Evolutionary conservation across 306 rosid species (phyloP).

Genomic region (Pyrus bretschneideri): DNA sequence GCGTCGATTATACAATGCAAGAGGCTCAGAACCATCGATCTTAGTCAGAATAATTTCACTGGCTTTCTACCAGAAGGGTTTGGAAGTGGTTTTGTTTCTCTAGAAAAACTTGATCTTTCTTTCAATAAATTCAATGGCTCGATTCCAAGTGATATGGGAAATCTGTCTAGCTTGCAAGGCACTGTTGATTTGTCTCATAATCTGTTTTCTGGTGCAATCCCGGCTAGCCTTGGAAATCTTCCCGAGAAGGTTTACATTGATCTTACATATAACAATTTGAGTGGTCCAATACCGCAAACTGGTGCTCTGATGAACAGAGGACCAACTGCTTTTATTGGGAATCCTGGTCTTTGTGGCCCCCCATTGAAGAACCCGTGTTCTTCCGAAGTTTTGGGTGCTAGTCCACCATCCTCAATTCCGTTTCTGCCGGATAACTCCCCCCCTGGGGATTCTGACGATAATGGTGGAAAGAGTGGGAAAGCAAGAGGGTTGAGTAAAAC

Average conservation of each 20-base stretch:
- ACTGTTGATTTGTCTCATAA: slow-evolving; percentile 94
- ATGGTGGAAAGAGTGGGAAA: slow-evolving; percentile 31
- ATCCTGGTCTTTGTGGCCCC: slow-evolving; percentile 86
- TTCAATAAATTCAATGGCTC: slow-evolving; percentile 67
- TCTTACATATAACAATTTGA: slow-evolving; percentile 71
- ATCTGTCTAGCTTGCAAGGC: slow-evolving; percentile 75
- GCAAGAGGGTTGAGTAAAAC: slow-evolving; percentile 62
- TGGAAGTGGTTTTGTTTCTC: slow-evolving; percentile 49
- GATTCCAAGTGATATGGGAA: slow-evolving; percentile 76
- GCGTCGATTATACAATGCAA: slow-evolving; percentile 52
- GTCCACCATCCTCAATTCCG: slow-evolving; percentile 66
- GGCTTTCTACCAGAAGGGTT: slow-evolving; percentile 61
- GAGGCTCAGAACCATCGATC: slow-evolving; percentile 63
- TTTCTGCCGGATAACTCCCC: slow-evolving; percentile 53
- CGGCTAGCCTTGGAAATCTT: slow-evolving; percentile 79
- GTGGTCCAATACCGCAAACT: slow-evolving; percentile 86
- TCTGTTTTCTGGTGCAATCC: slow-evolving; percentile 70
- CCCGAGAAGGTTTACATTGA: slow-evolving; percentile 99
- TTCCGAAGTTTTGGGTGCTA: slow-evolving; percentile 41
- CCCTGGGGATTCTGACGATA: slow-evolving; percentile 30
- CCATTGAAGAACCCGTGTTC: slow-evolving; percentile 89
- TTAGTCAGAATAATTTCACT: slow-evolving; percentile 71
- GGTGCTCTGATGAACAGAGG: slow-evolving; percentile 99
- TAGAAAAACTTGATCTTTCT: slow-evolving; percentile 72
- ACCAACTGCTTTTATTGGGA: slow-evolving; percentile 96